phyloP scores from a whole-genome alignment of 2,329 filamentous ascomycete species.

The Bipolaris cookei region DNA sequence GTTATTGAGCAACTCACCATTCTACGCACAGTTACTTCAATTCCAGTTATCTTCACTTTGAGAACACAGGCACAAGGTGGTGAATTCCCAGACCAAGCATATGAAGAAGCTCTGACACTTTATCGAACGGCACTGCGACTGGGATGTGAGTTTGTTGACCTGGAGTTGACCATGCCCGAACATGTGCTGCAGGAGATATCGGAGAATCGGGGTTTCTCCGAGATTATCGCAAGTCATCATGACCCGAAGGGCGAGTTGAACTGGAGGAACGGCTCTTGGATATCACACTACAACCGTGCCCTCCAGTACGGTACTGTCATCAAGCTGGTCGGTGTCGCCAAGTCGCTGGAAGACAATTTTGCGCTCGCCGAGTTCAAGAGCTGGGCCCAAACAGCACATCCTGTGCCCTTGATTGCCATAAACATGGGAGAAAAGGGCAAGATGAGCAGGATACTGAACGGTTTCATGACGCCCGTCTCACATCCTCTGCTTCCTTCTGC shows the following conservation, averaged over 20 bases:
- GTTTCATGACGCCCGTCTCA: conserved; percentile 92
- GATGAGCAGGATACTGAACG: conserved; percentile 86
- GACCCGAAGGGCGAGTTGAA: conserved; percentile 79
- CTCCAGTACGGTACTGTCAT: conserved; percentile 90
- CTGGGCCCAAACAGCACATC: conserved; percentile 73
- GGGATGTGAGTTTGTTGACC: conserved; percentile 89
- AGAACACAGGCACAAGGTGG: conserved; percentile 87
- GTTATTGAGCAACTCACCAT: conserved; percentile 82
- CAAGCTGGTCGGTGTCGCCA: conserved; percentile 87
- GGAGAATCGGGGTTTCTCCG: conserved; percentile 73
- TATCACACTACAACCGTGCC: conserved; percentile 86
- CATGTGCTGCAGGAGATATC: conserved; percentile 73
- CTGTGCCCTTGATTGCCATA: conserved; percentile 87
- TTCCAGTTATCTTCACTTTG: conserved; percentile 92
- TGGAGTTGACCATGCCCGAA: conserved; percentile 86
- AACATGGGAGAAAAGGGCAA: conserved; percentile 93
- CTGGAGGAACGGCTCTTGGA: conserved; percentile 94
- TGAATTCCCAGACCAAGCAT: conserved; percentile 78
- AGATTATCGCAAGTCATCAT: conserved; percentile 94
- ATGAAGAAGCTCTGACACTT: conserved; percentile 73
- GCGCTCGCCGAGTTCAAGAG: conserved; percentile 80
- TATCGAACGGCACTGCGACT: conserved; percentile 81
- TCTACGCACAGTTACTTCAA: conserved; percentile 71
- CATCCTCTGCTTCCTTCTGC: conserved; percentile 90
- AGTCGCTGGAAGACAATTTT: conserved; percentile 82